phyloP scores from a whole-genome alignment of 208 protist genomes.

The Crithidia acanthocephali region DNA sequence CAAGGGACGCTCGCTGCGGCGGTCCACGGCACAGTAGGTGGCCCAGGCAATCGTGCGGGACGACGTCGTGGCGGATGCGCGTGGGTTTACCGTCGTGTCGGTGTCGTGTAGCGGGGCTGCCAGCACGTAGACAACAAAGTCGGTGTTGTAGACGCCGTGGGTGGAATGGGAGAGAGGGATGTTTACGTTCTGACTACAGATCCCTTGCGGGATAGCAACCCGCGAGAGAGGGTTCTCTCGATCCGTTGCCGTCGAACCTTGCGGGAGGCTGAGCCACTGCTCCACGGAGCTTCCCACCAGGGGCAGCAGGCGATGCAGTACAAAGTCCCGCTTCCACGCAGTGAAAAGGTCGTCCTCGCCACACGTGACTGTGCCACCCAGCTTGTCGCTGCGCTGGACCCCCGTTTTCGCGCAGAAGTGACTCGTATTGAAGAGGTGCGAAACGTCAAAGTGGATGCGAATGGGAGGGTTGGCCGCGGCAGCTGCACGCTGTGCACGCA shows the following conservation, averaged over 20 bases:
- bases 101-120: slow-evolving; percentile 38
- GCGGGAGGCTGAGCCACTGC: slow-evolving; percentile 37
- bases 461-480: slow-evolving; percentile 21
- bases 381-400: slow-evolving; percentile 30
- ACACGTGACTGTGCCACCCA: slow-evolving; percentile 45
- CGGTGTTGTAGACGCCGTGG: slow-evolving; percentile 36
- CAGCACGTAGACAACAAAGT: slow-evolving; percentile 69
- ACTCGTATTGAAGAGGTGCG: slow-evolving; percentile 29
- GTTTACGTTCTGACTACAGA: slow-evolving; percentile 32
- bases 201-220: slow-evolving; percentile 32
- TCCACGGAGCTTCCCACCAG: slow-evolving; percentile 26
- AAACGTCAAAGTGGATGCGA: slow-evolving; percentile 49
- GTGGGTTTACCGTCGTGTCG: slow-evolving; percentile 3
- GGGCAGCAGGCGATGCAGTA: slow-evolving; percentile 41
- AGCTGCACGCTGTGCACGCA: background rate
- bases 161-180: slow-evolving; percentile 39
- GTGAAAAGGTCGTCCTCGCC: slow-evolving; percentile 43
- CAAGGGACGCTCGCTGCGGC: slow-evolving; percentile 31
- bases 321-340: slow-evolving; percentile 42
- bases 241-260: background rate
- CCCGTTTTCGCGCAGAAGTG: slow-evolving; percentile 31
- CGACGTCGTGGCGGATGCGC: slow-evolving; percentile 4
- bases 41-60: slow-evolving; percentile 54
- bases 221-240: slow-evolving; percentile 1
- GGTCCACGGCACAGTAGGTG: slow-evolving; percentile 43